phyloP scores from a whole-genome alignment of 176 grass and related monocot species.

The Guadua angustifolia region DNA sequence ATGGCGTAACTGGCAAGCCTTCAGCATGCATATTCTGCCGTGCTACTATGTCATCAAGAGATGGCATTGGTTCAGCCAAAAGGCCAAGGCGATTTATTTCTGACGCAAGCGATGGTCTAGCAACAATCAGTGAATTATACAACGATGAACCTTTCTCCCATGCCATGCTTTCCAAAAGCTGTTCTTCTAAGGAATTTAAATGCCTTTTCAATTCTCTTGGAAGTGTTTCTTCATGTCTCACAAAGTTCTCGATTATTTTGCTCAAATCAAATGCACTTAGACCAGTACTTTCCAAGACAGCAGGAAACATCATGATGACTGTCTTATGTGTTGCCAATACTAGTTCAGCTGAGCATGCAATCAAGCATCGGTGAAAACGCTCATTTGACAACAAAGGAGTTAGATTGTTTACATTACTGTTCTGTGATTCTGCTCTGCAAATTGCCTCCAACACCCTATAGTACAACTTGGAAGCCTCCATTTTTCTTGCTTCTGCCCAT shows the following conservation, averaged over 20 bases:
- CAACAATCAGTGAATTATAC: conserved; percentile 92
- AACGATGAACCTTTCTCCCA: conserved; percentile 91
- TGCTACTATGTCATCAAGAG: conserved; percentile 80
- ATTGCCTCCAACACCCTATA: conserved; percentile 82
- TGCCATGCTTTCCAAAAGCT: conserved; percentile 85
- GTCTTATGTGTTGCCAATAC: conserved; percentile 93
- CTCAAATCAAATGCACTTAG: conserved; percentile 97
- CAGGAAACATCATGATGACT: conserved; percentile 96
- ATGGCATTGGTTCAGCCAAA: conserved; percentile 91
- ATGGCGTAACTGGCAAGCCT: conserved; percentile 51
- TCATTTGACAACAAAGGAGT: conserved; percentile 82
- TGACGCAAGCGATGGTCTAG: conserved; percentile 58
- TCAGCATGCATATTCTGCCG: conserved; percentile 58
- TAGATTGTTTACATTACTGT: conserved; percentile 67
- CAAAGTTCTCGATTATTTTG: conserved; percentile 93
- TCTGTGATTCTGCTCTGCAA: conserved; percentile 71
- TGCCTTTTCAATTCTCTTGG: conserved; percentile 95
- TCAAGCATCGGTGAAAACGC: conserved; percentile 88
- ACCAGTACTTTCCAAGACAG: conserved; percentile 84
- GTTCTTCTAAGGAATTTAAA: conserved; percentile 94
- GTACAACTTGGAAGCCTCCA: conserved; percentile 91
- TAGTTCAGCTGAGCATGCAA: conserved; percentile 91
- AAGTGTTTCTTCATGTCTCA: conserved; percentile 90
- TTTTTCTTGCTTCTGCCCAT: conserved; percentile 93
- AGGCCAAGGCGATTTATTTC: conserved; percentile 76